A percentile compares a stretch with the other conserved stretches of the same genome.
These are phyloP conservation scores for Leptomonas seymouri DNA, from an alignment of 208 protist genomes.

Conservation along the genomic window DNA sequence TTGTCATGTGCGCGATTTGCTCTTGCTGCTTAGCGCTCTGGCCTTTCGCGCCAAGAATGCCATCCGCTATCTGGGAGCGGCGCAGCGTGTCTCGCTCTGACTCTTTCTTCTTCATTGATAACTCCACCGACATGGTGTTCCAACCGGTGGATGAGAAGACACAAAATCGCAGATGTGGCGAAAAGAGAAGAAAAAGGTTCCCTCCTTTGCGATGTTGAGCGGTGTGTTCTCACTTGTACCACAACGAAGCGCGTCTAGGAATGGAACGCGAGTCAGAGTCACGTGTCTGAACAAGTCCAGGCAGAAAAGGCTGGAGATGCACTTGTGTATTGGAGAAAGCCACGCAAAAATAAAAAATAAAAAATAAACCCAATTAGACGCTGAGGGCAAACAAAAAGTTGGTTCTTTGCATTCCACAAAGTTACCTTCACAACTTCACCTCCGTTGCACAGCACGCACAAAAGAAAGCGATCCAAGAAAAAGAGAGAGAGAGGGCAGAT, in stretches of 20 bases:
- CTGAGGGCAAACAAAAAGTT: neutral
- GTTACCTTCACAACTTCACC: neutral
- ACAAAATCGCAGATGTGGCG: too few relatives aligned
- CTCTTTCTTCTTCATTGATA: conserved; percentile 20
- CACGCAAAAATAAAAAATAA: neutral
- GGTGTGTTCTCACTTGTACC: neutral
- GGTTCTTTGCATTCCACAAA: neutral
- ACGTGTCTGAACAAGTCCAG: too few relatives aligned
- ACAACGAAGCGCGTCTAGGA: neutral
- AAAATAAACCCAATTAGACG: conserved; percentile 6
- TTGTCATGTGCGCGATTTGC: conserved; percentile 64
- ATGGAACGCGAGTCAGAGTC: neutral
- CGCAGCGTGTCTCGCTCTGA: conserved; percentile 50
- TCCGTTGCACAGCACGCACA: neutral
- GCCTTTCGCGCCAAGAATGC: conserved; percentile 59
- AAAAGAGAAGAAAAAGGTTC: neutral
- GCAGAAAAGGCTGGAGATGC: too few relatives aligned
- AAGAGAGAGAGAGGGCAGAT: too few relatives aligned
- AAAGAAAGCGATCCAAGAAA: conserved; percentile 14
- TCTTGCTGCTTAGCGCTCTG: conserved; percentile 80
- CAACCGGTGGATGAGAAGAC: neutral
- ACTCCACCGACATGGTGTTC: conserved; percentile 21
- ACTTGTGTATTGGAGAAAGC: neutral
- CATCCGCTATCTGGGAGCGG: conserved; percentile 63
- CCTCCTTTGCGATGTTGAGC: neutral